These are phyloP conservation scores for Euphrasia arctica DNA, from an alignment of 305 asterid genomes.

Conservation along the genomic window DNA sequence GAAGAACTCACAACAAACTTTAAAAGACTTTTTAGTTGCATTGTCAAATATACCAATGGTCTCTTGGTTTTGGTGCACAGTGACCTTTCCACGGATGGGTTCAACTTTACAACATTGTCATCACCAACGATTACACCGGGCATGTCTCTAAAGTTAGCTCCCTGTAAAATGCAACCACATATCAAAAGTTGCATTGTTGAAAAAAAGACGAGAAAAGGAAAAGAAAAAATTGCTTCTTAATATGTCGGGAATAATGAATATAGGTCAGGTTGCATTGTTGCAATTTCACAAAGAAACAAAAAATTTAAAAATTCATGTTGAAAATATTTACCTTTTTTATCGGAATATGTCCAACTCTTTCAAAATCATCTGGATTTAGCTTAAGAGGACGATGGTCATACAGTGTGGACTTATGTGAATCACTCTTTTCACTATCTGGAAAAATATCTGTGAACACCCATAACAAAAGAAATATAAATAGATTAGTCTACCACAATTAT, in stretches of 20 bases:
- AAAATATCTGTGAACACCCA: background rate
- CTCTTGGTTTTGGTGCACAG: background rate
- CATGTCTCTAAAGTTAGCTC: too few species aligned
- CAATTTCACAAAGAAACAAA: too few species aligned
- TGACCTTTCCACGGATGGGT: slow-evolving; percentile 1
- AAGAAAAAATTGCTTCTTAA: background rate
- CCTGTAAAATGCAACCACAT: background rate
- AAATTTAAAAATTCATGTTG: too few species aligned
- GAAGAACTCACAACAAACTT: too few species aligned
- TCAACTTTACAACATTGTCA: background rate
- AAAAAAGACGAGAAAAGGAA: background rate
- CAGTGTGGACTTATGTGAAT: background rate
- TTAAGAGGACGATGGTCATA: slow-evolving; percentile 8
- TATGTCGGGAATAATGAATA: background rate
- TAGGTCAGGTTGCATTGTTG: too few species aligned
- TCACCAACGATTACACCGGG: background rate
- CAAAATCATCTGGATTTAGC: slow-evolving; percentile 10
- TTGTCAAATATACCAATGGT: slow-evolving; percentile 2
- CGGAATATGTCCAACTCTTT: slow-evolving; percentile 7
- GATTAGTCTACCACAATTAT: too few species aligned
- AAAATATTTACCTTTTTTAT: too few species aligned
- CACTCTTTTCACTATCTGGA: background rate
- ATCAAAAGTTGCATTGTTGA: background rate
- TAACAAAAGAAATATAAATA: background rate
- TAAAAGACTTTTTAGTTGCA: too few species aligned